These are phyloP conservation scores for Lizanozyma gosingica DNA, from an alignment of 1,139 yeast genomes.

Conservation along the genomic window DNA sequence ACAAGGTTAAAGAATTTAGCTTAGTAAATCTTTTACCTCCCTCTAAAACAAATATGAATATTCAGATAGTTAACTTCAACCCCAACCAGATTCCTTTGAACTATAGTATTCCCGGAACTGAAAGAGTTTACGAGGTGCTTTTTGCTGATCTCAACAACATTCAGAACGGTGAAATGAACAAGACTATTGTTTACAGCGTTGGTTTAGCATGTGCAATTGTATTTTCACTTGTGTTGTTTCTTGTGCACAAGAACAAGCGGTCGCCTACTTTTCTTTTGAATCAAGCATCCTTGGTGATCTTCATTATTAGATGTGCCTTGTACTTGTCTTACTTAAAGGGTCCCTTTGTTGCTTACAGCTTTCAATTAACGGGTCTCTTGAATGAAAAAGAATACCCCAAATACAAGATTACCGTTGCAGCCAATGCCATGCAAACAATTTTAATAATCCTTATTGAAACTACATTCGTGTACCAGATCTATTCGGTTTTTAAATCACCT, in stretches of 20 bases:
- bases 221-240: slow-evolving; percentile 22
- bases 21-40: neutral
- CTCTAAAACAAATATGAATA: neutral
- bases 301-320: slow-evolving; percentile 52
- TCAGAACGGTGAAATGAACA: slow-evolving; percentile 26
- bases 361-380: slow-evolving; percentile 40
- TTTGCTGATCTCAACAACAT: neutral
- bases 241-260: slow-evolving; percentile 39
- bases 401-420: slow-evolving; percentile 20
- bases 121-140: neutral
- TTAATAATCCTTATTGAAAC: slow-evolving; percentile 23
- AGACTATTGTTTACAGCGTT: slow-evolving; percentile 24
- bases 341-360: slow-evolving; percentile 41
- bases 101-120: neutral
- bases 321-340: slow-evolving; percentile 46
- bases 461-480: slow-evolving; percentile 28
- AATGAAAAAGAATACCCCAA: neutral
- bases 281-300: slow-evolving; percentile 44
- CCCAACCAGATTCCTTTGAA: neutral
- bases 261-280: slow-evolving; percentile 69
- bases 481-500: slow-evolving; percentile 26
- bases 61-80: neutral
- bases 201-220: slow-evolving; percentile 33
- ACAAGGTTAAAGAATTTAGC: neutral
- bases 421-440: slow-evolving; percentile 24